A percentile compares a stretch with the other conserved stretches of the same genome.
Conservation (phyloP, 148 eudicot species). For the Amaranthus cruentus region DNA sequence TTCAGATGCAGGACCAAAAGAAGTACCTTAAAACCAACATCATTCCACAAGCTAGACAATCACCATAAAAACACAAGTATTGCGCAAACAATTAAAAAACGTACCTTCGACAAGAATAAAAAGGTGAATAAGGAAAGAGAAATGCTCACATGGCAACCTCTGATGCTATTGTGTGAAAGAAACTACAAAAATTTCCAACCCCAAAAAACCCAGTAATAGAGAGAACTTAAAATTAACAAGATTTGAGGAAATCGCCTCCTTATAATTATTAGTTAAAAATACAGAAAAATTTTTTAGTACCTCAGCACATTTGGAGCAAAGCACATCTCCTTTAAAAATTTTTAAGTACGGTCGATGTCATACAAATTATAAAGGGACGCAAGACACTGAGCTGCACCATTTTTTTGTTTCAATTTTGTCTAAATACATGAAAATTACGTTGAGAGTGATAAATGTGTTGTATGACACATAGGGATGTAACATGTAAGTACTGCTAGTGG, state of each 20-base stretch:
- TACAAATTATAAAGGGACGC: conserved; percentile 56
- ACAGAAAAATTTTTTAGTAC: conserved; percentile 24
- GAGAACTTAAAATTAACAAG: background rate
- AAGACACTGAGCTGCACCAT: conserved; percentile 77
- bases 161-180: conserved; percentile 45
- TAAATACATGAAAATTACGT: too few relatives aligned
- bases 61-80: too few relatives aligned
- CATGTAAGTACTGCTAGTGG: too few relatives aligned
- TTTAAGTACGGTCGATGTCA: conserved; percentile 50
- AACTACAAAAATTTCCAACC: conserved; percentile 68
- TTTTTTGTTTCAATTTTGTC: too few relatives aligned
- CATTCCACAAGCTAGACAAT: conserved; percentile 21
- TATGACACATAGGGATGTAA: too few relatives aligned
- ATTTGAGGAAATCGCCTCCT: background rate
- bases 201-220: conserved; percentile 50
- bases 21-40: conserved; percentile 96
- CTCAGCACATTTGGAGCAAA: conserved; percentile 69
- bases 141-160: conserved; percentile 18
- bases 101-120: too few relatives aligned
- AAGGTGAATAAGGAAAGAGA: too few relatives aligned
- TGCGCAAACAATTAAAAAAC: too few relatives aligned
- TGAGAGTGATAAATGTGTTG: too few relatives aligned
- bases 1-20: conserved; percentile 1
- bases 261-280: background rate
- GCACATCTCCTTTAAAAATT: conserved; percentile 59